A percentile compares a stretch with the other conserved stretches of the same genome.
Conservation (phyloP, 2,329 filamentous ascomycete genomes). For the Pseudocercospora musae region DNA sequence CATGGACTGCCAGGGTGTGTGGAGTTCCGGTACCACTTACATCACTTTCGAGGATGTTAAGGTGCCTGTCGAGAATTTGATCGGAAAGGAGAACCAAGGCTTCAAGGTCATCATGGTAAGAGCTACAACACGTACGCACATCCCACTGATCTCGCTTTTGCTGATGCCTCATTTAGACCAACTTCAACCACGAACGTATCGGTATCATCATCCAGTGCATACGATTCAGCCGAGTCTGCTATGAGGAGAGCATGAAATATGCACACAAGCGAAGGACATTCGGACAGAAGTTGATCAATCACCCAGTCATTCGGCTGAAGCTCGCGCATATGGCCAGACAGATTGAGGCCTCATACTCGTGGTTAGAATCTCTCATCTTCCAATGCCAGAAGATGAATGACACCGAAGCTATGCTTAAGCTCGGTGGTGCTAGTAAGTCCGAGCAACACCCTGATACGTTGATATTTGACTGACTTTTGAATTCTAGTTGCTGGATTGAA, state of each 20-base stretch:
- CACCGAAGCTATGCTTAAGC: constrained; percentile 90
- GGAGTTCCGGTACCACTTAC: constrained; percentile 92
- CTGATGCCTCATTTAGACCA: constrained; percentile 51
- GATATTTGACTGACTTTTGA: not conserved
- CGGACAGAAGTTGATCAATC: constrained; percentile 92
- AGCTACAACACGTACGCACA: no score
- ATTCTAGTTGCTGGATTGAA: constrained; percentile 79
- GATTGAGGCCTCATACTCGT: constrained; percentile 94
- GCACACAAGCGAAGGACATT: constrained; percentile 96
- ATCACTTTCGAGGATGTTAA: constrained; percentile 99
- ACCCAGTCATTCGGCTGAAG: constrained; percentile 80
- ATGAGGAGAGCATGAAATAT: constrained; percentile 94
- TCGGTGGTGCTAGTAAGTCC: constrained; percentile 66
- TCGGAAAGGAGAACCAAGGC: constrained; percentile 96
- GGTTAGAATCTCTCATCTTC: constrained; percentile 92
- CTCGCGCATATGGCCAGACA: constrained; percentile 97
- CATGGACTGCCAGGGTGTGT: constrained; percentile 99
- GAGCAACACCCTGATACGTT: not conserved
- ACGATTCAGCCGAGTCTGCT: constrained; percentile 94
- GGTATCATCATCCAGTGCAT: constrained; percentile 97
- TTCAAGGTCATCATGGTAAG: constrained; percentile 97
- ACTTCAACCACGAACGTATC: constrained; percentile 99
- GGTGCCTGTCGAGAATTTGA: constrained; percentile 96
- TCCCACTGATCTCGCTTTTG: no score
- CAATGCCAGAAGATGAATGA: constrained; percentile 92